Conservation (phyloP, 352 stramenopile species). For the Phytophthora pinifolia region DNA sequence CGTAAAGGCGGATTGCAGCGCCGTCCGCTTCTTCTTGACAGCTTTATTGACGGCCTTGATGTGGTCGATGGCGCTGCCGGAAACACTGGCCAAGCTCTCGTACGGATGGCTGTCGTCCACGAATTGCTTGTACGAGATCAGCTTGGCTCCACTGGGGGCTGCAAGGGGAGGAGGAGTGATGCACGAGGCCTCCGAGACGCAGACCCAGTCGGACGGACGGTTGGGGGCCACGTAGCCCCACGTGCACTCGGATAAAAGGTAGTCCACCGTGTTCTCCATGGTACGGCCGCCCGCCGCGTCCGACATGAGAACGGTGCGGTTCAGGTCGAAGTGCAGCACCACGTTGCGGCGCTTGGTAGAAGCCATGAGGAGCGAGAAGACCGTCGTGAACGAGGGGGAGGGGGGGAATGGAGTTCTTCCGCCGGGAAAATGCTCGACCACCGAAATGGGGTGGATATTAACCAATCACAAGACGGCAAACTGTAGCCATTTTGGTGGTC, state of each 20-base stretch:
- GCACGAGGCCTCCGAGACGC: conserved; percentile 55
- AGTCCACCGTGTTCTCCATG: conserved; percentile 90
- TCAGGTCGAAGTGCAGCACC: conserved; percentile 89
- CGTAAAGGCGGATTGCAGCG: conserved; percentile 78
- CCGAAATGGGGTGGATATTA: too few species aligned
- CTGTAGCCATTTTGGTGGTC: too few species aligned
- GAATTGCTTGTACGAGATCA: conserved; percentile 87
- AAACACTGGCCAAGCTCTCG: conserved; percentile 40
- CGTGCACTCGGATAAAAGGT: conserved; percentile 79
- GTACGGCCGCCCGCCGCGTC: conserved; percentile 82
- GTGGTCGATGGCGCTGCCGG: conserved; percentile 37
- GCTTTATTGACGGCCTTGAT: conserved; percentile 78
- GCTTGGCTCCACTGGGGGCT: conserved; percentile 1
- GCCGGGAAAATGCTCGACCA: too few species aligned
- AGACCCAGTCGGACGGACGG: conserved; percentile 47
- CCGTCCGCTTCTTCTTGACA: conserved; percentile 78
- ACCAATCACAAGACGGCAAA: too few species aligned
- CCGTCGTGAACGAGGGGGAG: conserved; percentile 4
- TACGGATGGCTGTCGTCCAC: conserved; percentile 76
- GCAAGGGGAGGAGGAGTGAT: conserved; percentile 34
- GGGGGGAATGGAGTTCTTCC: too few species aligned
- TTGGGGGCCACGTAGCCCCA: conserved; percentile 60
- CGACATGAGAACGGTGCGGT: conserved; percentile 90
- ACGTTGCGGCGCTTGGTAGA: conserved; percentile 41
- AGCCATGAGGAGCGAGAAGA: conserved; percentile 27